Evolutionary conservation across 345 rosid genomes (phyloP).

Genomic region (Linum trigynum): DNA sequence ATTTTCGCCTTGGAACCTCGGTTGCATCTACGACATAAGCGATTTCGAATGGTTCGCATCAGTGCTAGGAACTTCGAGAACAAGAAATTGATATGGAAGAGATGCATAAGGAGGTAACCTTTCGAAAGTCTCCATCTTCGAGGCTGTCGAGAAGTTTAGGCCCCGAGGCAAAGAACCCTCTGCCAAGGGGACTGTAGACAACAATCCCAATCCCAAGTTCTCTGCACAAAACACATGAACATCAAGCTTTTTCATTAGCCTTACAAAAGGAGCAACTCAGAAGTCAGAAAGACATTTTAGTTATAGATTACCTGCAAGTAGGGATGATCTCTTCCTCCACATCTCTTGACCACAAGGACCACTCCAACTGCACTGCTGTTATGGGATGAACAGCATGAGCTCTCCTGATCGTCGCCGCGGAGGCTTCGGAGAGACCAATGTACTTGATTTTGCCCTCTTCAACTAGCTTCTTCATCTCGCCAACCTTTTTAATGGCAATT

Average conservation of each 20-base stretch:
- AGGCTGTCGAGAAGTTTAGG: background rate
- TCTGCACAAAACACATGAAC: background rate
- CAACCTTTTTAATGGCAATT: conserved; percentile 14
- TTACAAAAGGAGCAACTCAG: background rate
- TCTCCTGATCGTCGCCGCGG: conserved; percentile 68
- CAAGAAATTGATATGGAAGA: no score
- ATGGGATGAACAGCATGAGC: conserved; percentile 76
- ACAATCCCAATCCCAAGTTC: conserved; percentile 11
- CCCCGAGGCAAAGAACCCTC: conserved; percentile 5
- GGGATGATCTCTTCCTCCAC: conserved; percentile 62
- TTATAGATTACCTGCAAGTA: conserved; percentile 4
- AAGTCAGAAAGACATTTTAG: background rate
- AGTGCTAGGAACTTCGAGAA: background rate
- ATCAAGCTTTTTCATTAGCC: no score
- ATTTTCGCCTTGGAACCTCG: conserved; percentile 60
- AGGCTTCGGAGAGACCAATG: conserved; percentile 63
- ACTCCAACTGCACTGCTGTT: conserved; percentile 60
- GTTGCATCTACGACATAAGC: conserved; percentile 23
- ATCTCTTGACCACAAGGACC: conserved; percentile 81
- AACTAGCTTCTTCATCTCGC: conserved; percentile 60
- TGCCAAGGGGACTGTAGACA: conserved; percentile 5
- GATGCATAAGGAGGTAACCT: background rate
- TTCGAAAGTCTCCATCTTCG: background rate
- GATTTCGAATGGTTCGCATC: background rate
- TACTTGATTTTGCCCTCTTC: conserved; percentile 75